Evolutionary conservation across 257 asterid genomes (phyloP).

Genomic region (Solanum virginianum): DNA sequence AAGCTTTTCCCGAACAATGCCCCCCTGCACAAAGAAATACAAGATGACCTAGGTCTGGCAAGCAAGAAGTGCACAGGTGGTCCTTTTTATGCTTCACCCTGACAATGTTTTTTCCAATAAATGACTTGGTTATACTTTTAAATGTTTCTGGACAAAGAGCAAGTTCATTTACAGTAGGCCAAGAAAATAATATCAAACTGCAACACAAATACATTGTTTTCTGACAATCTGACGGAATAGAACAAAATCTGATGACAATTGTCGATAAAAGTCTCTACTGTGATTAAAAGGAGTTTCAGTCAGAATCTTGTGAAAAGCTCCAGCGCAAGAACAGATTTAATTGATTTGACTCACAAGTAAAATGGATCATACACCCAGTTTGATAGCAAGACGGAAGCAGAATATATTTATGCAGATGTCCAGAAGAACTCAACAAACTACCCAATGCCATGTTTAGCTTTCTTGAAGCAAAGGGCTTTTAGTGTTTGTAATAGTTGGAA

Average conservation of each 20-base stretch:
- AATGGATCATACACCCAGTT: not conserved
- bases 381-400: not conserved
- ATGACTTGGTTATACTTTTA: not conserved
- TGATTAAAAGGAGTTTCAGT: not conserved
- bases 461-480: conserved; percentile 52
- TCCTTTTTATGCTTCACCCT: not conserved
- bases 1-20: conserved; percentile 74
- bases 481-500: conserved; percentile 33
- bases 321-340: not conserved
- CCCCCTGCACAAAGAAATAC: conserved; percentile 38
- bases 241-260: not conserved
- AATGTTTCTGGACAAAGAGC: not conserved
- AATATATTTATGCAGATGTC: not conserved
- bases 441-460: conserved; percentile 92
- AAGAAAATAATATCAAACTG: not conserved
- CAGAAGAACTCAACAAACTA: conserved; percentile 17
- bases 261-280: not conserved
- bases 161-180: not conserved
- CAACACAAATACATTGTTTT: not conserved
- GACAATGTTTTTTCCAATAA: not conserved
- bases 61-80: not conserved
- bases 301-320: not conserved
- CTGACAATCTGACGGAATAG: not conserved
- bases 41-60: not conserved
- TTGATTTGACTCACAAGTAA: not conserved